Evolutionary conservation across 768 basidiomycete genomes (phyloP), one percentile per base, ranked within the genome.

Genomic region (Serendipita sp.): DNA sequence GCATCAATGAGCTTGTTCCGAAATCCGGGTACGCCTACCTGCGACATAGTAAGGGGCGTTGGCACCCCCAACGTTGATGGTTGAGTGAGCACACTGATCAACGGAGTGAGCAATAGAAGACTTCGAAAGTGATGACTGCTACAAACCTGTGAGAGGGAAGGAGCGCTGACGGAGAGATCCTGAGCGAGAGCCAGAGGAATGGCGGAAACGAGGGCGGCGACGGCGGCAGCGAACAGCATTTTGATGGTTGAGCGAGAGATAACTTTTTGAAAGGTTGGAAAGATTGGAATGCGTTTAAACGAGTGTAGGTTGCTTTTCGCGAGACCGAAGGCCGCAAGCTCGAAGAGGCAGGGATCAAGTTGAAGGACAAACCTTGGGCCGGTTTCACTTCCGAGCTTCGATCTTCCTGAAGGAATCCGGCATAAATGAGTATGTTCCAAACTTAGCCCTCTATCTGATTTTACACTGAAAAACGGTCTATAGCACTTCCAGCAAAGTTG

Each of bases 201-300:
- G 30, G 30, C 53, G 9, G 30, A 48, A 28, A 28, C 45, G 45
- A 48, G 45, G 26, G 45, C n/a, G 45, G n/a, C 31, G 24, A 31
- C 53, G 31, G 53, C 53, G 31, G 31, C 53, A 33, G 53, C 31
- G 53, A 58, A 33, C 17, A 33, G 24, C 24, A 33, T 58, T 58
- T n/a, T 58, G 30, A 58, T 11, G 22, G 26, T 9, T n/a, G 28
- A 22, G 1, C 20, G 20, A 22, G 45, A 50, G 45, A 28, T 50
- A n/a, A 28, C 31, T 58, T 22, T 58, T 58, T 22, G 24, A 28
- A n/a, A 28, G 5, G n/a, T n/a, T 2, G 30, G 22, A 58, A 58
- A n/a, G 53, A 58, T 33, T 58, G 53, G 24, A 28, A 58, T n/a
- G 45, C 26, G 45, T 48, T 48, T 48, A 58, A 58, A 58, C 31